Conservation (phyloP, 139 green algal species). For the Chlorella sp. region DNA sequence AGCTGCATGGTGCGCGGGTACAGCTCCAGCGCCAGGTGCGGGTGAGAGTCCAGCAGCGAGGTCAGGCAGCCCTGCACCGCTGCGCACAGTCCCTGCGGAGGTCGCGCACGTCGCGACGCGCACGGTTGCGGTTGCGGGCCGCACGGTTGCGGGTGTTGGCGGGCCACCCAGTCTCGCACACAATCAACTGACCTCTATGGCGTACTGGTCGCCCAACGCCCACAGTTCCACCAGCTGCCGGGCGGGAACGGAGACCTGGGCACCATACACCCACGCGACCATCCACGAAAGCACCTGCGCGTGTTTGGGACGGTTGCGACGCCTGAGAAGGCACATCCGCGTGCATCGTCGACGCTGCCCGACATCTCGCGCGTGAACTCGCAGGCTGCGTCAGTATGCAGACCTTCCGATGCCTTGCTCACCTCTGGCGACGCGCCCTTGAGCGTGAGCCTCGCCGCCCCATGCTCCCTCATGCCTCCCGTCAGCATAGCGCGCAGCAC, state of each 20-base stretch:
- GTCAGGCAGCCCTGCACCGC: not conserved
- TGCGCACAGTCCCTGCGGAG: not conserved
- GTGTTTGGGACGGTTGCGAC: not conserved
- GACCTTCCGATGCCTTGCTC: too few relatives aligned
- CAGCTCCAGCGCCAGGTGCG: not conserved
- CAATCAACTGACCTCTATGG: not conserved
- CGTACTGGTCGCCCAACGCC: not conserved
- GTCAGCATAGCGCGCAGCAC: not conserved
- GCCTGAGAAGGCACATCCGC: not conserved
- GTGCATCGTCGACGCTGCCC: not conserved
- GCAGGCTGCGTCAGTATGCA: too few relatives aligned
- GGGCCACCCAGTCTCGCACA: too few relatives aligned
- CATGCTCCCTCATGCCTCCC: not conserved
- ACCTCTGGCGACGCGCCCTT: not conserved
- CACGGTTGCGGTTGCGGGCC: too few relatives aligned
- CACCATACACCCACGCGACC: not conserved
- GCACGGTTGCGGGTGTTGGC: too few relatives aligned
- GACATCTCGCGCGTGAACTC: too few relatives aligned
- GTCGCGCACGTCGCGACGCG: too few relatives aligned
- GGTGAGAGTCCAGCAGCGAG: not conserved
- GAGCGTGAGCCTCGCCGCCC: not conserved
- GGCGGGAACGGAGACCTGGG: not conserved
- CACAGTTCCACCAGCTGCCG: not conserved
- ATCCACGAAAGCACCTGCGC: not conserved
- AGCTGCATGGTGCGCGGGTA: not conserved